phyloP scores from a whole-genome alignment of 371 early-diverging fungal species.

The Mucor circinelloides region DNA sequence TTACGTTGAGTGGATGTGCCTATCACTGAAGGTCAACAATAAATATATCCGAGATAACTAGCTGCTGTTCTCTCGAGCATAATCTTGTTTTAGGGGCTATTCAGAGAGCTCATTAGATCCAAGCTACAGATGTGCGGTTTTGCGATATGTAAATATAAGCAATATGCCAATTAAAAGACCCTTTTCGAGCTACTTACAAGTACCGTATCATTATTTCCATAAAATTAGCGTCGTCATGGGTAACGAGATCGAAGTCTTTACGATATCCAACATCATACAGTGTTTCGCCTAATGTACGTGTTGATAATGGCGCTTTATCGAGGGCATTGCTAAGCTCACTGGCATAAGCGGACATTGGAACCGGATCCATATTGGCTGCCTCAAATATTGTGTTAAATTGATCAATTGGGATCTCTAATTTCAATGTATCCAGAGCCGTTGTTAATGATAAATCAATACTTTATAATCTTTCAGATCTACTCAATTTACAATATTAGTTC shows the following conservation, averaged over 20 bases:
- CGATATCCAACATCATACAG: conserved; percentile 10
- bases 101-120: conserved; percentile 13
- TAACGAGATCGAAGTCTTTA: conserved; percentile 12
- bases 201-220: conserved; percentile 15
- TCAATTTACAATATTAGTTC: too few relatives aligned
- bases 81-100: background rate
- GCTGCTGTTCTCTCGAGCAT: conserved; percentile 14
- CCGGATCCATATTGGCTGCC: conserved; percentile 7
- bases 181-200: conserved; percentile 21
- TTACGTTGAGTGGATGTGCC: too few relatives aligned
- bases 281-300: conserved; percentile 8
- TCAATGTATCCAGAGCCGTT: too few relatives aligned
- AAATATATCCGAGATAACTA: too few relatives aligned
- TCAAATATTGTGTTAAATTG: conserved; percentile 12
- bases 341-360: conserved; percentile 13
- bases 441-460: too few relatives aligned
- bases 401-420: too few relatives aligned
- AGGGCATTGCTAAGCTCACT: conserved; percentile 15
- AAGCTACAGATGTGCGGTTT: conserved; percentile 16
- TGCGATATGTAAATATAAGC: conserved; percentile 21
- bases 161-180: conserved; percentile 5
- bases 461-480: too few relatives aligned
- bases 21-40: too few relatives aligned
- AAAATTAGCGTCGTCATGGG: conserved; percentile 17
- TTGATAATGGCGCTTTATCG: conserved; percentile 9